Evolutionary conservation across 768 basidiomycete genomes (phyloP), one percentile per base, ranked within the genome.

Genomic region (Scleroderma bovista): DNA sequence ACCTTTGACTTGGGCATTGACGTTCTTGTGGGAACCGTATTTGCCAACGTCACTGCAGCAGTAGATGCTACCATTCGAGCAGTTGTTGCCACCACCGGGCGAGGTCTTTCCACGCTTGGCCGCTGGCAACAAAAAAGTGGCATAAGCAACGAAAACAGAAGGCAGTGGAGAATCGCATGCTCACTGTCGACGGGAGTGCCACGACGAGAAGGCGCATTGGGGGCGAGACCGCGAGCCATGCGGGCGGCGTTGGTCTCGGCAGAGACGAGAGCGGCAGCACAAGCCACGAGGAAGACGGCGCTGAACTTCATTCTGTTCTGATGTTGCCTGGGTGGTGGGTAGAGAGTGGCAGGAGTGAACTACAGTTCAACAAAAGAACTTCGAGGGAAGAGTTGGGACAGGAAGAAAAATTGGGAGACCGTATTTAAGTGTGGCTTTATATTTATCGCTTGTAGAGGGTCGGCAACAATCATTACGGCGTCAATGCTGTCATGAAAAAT

Each of bases 191-290:
- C 60, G 12, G 64, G 65, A 1, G 72, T 69, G 1, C 53, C 69
- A 20, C 64, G 67, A 42, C 52, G 62, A 20, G 8, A 41, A n/a
- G 80, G 81, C 1, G 76, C 64, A 1, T 70, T 60, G 16, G 79
- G 81, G 24, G 70, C 60, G 4, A 83, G 63, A 11, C 81, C 80
- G 17, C 77, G 78, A 48, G 78, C 75, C 39, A 83, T 52, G 33
- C 81, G 78, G 12, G 72, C 52, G 0, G 73, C 80, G 46, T 83
- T 83, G 43, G 77, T 75, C 47, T 76, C 74, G 12, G 69, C 67
- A n/a, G 69, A 70, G 53, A 69, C 70, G 9, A 62, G 48, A 34
- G 71, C 63, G 34, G 66, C 71, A 12, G 67, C 63, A 20, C 70
- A 67, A 41, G 69, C 60, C 48, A 78, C 53, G 45, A 75, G 62